A percentile compares a stretch with the other conserved stretches of the same genome.
Evolutionary conservation across 202 grass and related monocot species (phyloP).

Genomic region (Brachypodium distachyon): DNA sequence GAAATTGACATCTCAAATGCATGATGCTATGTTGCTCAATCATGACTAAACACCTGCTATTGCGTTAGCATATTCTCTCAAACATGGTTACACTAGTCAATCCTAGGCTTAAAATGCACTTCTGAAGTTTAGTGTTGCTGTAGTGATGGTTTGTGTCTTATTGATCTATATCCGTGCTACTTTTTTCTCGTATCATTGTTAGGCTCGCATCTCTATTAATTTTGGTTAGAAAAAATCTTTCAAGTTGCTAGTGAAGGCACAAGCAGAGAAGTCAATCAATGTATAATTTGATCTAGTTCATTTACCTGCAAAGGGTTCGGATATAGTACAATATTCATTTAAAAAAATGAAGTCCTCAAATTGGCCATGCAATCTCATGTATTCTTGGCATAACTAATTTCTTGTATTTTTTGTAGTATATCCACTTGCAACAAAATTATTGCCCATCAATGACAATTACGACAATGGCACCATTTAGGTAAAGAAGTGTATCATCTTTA

Average conservation of each 20-base stretch:
- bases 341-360: not conserved
- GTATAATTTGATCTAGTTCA: conserved; percentile 3
- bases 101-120: not conserved
- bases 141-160: not conserved
- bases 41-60: not conserved
- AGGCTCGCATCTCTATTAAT: not conserved
- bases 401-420: not conserved
- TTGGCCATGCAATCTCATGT: not conserved
- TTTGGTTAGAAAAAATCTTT: conserved; percentile 8
- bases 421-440: conserved; percentile 3
- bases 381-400: not conserved
- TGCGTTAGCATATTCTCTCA: conserved; percentile 4
- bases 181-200: conserved; percentile 19
- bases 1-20: not conserved
- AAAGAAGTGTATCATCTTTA: not conserved
- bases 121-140: not conserved
- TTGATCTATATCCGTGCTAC: not conserved
- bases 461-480: not conserved
- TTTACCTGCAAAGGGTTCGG: not conserved
- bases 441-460: not conserved
- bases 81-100: not conserved
- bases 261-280: conserved; percentile 15
- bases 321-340: not conserved
- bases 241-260: not conserved
- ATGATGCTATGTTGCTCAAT: not conserved